Base-by-base conservation (phyloP, 192 early-diverging fungal genomes). In the Coemansia aciculifera region DNA sequence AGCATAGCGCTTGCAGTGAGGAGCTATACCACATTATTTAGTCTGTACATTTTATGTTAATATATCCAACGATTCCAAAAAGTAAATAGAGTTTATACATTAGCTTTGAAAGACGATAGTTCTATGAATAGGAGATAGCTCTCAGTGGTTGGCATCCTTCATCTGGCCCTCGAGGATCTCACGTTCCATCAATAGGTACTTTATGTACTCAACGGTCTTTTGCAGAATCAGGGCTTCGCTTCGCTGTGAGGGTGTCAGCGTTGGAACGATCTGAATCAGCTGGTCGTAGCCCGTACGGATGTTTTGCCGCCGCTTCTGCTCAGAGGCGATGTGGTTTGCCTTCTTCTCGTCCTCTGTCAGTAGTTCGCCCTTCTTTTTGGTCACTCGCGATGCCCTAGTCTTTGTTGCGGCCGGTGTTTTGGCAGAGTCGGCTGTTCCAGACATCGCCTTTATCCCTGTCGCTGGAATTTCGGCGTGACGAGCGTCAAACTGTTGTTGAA, bases 291-390 rank as follows among this genome's bases (percentile, higher is more conserved):
- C 95, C 21, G 87, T 69, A 13, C 93, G 86, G 73, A 98, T 98
- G 68, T 96, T 94, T 62, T 93, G 90, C 42, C 95, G 85, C 59
- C 95, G 88, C 70, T 94, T 93, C 75, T 98, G 93, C 75, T 98
- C 95, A 23, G 92, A 94, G 1, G 91, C 94, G 84, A 98, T 98
- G 76, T 98, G 95, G 81, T 96, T 96, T 11, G 90, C 91, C 70
- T 93, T 92, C 74, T 96, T 96, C 61, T 95, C 91, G n/a, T 91
- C 88, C 51, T 95, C 95, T 1, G 95, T 90, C 62, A 96, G 77
- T 48, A 94, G 73, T 67, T 93, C 92, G 72, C 90, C 80, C 59
- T 83, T 83, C 62, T 74, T 74, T 44, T 83, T 83, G 8, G 75
- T 59, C 38, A 69, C 66, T 5, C 75, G 64, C 34, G 64, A 66